Evolutionary conservation across 225 moss, liverwort and hornwort genomes (phyloP).

Genomic region (Physcomitrium patens): DNA sequence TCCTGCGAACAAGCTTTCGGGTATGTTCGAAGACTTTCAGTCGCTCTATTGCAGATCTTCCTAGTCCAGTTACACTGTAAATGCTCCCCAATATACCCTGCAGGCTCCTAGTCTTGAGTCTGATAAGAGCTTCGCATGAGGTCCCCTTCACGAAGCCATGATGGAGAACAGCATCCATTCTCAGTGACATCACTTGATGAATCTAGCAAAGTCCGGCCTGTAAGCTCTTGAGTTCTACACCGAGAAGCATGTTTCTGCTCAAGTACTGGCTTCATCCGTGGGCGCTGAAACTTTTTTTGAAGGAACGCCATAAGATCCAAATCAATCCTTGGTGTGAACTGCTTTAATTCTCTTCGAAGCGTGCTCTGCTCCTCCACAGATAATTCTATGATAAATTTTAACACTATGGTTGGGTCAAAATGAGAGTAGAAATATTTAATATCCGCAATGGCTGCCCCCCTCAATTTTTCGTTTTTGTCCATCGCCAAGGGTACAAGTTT

Average conservation of each 20-base stretch:
- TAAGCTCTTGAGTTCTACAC: slow-evolving; percentile 22
- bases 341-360: slow-evolving; percentile 66
- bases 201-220: slow-evolving; percentile 35
- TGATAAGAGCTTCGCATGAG: slow-evolving; percentile 36
- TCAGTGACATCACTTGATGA: slow-evolving; percentile 23
- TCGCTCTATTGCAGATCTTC: background rate
- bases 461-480: slow-evolving; percentile 71
- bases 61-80: slow-evolving; percentile 26
- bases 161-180: slow-evolving; percentile 14
- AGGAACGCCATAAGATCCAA: slow-evolving; percentile 75
- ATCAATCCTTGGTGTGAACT: slow-evolving; percentile 81
- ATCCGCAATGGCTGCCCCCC: slow-evolving; percentile 62
- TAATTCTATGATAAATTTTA: slow-evolving; percentile 74
- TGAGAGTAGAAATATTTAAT: slow-evolving; percentile 74
- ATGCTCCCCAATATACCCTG: background rate
- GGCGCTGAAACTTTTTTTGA: slow-evolving; percentile 66
- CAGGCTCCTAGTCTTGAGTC: slow-evolving; percentile 4
- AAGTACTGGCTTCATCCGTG: slow-evolving; percentile 36
- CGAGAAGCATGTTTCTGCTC: slow-evolving; percentile 38
- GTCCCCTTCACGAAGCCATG: slow-evolving; percentile 24
- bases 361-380: slow-evolving; percentile 79
- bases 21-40: too few relatives aligned
- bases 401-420: slow-evolving; percentile 65
- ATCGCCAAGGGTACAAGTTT: slow-evolving; percentile 75
- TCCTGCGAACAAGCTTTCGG: too few relatives aligned